These are phyloP conservation scores for Aspergillus bertholletiae DNA, from an alignment of 495 filamentous ascomycete genomes.

Conservation along the genomic window DNA sequence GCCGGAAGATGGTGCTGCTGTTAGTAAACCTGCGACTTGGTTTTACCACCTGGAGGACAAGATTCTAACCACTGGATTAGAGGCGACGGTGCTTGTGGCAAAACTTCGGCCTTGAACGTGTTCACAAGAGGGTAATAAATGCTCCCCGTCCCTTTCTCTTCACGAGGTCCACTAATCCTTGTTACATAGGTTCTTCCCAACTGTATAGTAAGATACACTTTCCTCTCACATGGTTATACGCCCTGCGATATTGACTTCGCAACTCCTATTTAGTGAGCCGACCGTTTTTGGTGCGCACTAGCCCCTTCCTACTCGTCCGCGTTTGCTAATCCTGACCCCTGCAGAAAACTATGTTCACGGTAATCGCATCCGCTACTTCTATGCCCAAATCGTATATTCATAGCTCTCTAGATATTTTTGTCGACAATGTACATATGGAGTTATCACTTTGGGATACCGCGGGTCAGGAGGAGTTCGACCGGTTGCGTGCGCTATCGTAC, in stretches of 20 bases:
- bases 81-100: conserved; percentile 96
- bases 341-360: conserved; percentile 97
- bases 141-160: conserved; percentile 12
- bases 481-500: conserved; percentile 90
- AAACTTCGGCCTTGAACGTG: conserved; percentile 95
- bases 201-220: conserved; percentile 70
- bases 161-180: conserved; percentile 17
- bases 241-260: conserved; percentile 26
- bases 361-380: conserved; percentile 34
- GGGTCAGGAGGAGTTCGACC: conserved; percentile 98
- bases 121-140: conserved; percentile 89
- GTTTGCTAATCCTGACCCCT: conserved; percentile 25
- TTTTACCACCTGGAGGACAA: background rate
- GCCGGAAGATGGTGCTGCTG: conserved; percentile 97
- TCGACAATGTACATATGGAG: conserved; percentile 94
- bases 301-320: conserved; percentile 6
- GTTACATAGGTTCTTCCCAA: conserved; percentile 79
- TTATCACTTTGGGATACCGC: conserved; percentile 97
- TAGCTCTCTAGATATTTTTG: conserved; percentile 76
- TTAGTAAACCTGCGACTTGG: conserved; percentile 45
- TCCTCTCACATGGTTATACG: background rate
- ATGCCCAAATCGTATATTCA: conserved; percentile 9
- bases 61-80: conserved; percentile 39
- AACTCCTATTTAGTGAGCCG: conserved; percentile 59
- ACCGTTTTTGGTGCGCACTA: conserved; percentile 77